Evolutionary conservation across 768 basidiomycete species (phyloP), one percentile per base, ranked within the genome.

Genomic region (Tricholoma bakamatsutake): DNA sequence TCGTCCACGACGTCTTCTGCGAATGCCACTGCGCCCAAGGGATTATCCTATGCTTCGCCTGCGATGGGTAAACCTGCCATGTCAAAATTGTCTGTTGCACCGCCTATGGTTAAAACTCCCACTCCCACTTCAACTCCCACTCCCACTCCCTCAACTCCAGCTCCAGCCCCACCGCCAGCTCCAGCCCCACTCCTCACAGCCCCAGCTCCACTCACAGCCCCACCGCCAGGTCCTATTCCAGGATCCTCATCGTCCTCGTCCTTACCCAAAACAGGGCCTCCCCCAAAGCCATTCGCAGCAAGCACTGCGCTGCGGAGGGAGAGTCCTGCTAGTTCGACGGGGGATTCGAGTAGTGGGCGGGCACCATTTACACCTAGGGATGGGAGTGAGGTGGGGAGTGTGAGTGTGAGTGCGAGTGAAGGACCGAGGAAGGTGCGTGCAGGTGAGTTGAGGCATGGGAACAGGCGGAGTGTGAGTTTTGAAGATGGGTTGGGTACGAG

Each of bases 291-390:
- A 5, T 90, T 90, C 65, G 82, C 71, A 40, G 70, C 69, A 34
- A 71, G 63, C 49, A 30, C 28, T 9, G 3, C 5, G 21, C 31
- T 31, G 6, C 65, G 73, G 28, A 73, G 85, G 11, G 79, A 86
- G 57, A 90, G 88, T 63, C 90, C 90, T 11, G 86, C 87, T 11
- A 92, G 90, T 65, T 93, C 90, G 30, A 90, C 87, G 12, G 90
- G 90, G 6, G 90, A 87, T 65, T 91, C 90, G 57, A 92, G 88
- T 58, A 88, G 84, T 62, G 87, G 88, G 13, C 75, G 84, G 13
- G 78, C 80, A 15, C 91, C 90, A 10, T 73, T 87, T 47, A 93
- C 91, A 13, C 91, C 90, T 4, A 73, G 79, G 39, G 90, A 91
- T 63, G 90, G 88, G 24, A 90, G 88, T 60, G 90, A 92, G 51